These are phyloP conservation scores for Pseudonitzschia multiseries DNA, from an alignment of 108 stramenopile genomes.

Conservation along the genomic window DNA sequence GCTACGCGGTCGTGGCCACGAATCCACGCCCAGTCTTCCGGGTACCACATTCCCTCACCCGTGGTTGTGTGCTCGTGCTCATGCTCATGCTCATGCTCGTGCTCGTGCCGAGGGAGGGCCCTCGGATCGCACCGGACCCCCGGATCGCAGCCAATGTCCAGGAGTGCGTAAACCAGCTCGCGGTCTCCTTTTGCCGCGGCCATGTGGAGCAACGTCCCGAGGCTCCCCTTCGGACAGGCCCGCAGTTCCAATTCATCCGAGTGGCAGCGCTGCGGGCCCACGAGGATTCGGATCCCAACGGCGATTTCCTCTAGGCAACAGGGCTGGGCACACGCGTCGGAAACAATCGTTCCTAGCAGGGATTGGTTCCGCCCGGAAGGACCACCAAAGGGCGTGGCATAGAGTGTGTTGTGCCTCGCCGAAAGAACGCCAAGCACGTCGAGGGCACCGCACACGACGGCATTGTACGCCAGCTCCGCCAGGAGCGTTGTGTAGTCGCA, in stretches of 20 bases:
- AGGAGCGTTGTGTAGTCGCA: conserved; percentile 6
- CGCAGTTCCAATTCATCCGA: neutral
- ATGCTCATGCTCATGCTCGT: too few relatives aligned
- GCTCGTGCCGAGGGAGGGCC: neutral
- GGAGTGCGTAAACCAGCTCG: neutral
- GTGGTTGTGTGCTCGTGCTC: too few relatives aligned
- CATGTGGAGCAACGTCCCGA: neutral
- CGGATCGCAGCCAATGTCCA: conserved; percentile 1
- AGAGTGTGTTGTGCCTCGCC: neutral
- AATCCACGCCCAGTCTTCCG: conserved; percentile 6
- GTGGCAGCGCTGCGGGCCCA: neutral
- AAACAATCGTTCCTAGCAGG: neutral
- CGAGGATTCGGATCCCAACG: neutral
- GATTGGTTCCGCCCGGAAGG: neutral
- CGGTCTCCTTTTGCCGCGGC: conserved; percentile 10
- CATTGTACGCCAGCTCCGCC: conserved; percentile 10
- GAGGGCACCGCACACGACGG: neutral
- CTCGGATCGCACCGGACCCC: neutral
- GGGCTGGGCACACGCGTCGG: neutral
- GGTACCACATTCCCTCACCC: neutral
- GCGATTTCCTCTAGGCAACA: conserved; percentile 5
- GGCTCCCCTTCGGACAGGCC: neutral
- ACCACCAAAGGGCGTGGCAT: neutral
- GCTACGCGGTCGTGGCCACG: neutral
- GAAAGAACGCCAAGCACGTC: conserved; percentile 1